phyloP scores from a whole-genome alignment of 495 filamentous ascomycete species.

The Antarctomyces pellizariae region DNA sequence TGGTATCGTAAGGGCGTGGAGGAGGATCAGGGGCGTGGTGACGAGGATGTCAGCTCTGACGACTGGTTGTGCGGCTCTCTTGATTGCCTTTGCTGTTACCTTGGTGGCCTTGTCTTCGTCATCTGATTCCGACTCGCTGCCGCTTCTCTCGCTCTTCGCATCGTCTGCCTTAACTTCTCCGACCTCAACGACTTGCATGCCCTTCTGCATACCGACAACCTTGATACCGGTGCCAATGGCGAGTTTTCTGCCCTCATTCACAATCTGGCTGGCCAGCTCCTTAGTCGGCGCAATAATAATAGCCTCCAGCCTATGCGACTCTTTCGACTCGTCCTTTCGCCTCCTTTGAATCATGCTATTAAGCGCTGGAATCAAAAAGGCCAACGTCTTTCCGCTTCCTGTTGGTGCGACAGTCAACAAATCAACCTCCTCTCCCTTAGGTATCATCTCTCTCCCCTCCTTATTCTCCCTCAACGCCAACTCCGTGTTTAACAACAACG shows the following conservation, averaged over 20 bases:
- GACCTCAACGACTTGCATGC: constrained; percentile 40
- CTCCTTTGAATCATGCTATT: constrained; percentile 38
- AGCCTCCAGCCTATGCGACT: constrained; percentile 32
- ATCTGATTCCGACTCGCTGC: constrained; percentile 14
- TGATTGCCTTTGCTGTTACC: too few species aligned
- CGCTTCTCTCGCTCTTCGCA: constrained; percentile 19
- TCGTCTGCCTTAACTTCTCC: constrained; percentile 12
- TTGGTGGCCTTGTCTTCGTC: constrained; percentile 15
- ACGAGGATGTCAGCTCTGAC: constrained; percentile 68
- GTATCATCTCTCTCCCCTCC: constrained; percentile 11
- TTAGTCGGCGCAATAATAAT: constrained; percentile 77
- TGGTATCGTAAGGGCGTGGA: constrained; percentile 42
- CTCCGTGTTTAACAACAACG: constrained; percentile 38
- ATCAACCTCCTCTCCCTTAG: constrained; percentile 24
- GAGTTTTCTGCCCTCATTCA: constrained; percentile 74
- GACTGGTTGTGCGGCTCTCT: constrained; percentile 18
- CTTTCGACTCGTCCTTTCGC: constrained; percentile 14
- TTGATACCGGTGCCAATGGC: constrained; percentile 54
- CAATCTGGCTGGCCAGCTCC: constrained; percentile 78
- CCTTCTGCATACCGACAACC: constrained; percentile 64
- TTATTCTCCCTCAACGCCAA: constrained; percentile 16
- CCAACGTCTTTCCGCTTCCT: constrained; percentile 90
- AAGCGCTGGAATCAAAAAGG: constrained; percentile 71
- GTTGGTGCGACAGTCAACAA: constrained; percentile 79
- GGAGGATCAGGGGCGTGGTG: constrained; percentile 59